Conservation (phyloP, 257 asterid species). For the Nicotiana noctiflora region DNA sequence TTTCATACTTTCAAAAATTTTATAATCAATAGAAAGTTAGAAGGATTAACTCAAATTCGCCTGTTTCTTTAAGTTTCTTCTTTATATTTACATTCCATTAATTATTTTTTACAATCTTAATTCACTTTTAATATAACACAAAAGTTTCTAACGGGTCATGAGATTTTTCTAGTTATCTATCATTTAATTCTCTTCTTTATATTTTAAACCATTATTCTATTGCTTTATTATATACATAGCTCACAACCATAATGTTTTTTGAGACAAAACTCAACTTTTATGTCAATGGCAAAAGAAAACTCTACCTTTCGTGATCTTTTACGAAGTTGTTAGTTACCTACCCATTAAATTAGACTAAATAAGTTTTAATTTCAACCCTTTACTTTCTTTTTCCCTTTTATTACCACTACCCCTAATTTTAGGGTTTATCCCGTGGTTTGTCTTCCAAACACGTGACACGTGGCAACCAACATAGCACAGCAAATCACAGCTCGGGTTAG, state of each 20-base stretch:
- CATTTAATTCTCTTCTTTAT: background rate
- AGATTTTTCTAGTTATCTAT: background rate
- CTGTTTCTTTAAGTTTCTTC: background rate
- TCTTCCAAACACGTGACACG: background rate
- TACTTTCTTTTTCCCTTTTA: background rate
- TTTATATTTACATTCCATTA: background rate
- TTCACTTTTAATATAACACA: background rate
- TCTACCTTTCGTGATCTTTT: background rate
- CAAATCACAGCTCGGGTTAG: background rate
- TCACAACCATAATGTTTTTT: background rate
- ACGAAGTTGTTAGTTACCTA: no score
- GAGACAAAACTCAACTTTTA: background rate
- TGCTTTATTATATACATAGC: no score
- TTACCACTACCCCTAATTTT: background rate
- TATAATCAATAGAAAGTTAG: no score
- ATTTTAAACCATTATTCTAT: background rate
- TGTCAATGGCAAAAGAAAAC: background rate
- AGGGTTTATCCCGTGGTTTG: slow-evolving; percentile 1
- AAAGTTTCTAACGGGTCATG: background rate
- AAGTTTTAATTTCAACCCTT: background rate
- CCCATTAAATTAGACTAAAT: background rate
- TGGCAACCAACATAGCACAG: background rate
- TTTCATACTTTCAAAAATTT: no score
- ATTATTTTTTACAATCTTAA: no score
- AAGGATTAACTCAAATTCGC: background rate